These are phyloP conservation scores for Quambalaria eucalypti DNA, from an alignment of 1,284 basidiomycete species.

Conservation along the genomic window DNA sequence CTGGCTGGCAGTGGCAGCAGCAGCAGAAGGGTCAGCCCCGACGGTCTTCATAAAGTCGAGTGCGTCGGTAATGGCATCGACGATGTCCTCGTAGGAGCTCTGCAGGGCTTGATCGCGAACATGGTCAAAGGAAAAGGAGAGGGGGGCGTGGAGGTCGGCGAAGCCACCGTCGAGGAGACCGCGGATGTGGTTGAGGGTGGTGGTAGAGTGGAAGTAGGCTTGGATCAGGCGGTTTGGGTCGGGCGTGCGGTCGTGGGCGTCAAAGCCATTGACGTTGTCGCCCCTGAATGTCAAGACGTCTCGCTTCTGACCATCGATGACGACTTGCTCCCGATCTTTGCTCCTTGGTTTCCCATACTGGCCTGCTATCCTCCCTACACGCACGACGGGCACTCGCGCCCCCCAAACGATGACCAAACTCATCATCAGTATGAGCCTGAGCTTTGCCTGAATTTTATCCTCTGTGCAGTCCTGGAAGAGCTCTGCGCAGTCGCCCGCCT, in stretches of 20 bases:
- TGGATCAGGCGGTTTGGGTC: constrained; percentile 75
- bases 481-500: constrained; percentile 91
- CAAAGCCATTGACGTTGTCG: constrained; percentile 86
- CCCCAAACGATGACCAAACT: constrained; percentile 91
- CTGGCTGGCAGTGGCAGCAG: constrained; percentile 46
- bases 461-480: constrained; percentile 57
- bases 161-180: constrained; percentile 80
- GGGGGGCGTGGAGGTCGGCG: constrained; percentile 73
- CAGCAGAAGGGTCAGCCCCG: constrained; percentile 53
- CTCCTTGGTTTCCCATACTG: constrained; percentile 95
- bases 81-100: constrained; percentile 73
- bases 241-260: constrained; percentile 61
- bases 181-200: constrained; percentile 87
- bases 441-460: constrained; percentile 83
- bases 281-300: constrained; percentile 71
- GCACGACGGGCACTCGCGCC: constrained; percentile 53
- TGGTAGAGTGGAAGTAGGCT: constrained; percentile 89
- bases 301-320: constrained; percentile 25
- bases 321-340: constrained; percentile 65
- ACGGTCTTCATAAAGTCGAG: constrained; percentile 88
- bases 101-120: constrained; percentile 72
- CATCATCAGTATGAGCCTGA: constrained; percentile 88
- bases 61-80: constrained; percentile 75
- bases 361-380: constrained; percentile 38
- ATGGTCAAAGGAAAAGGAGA: constrained; percentile 83